These are phyloP conservation scores for Puccinia horiana DNA, from an alignment of 1,284 basidiomycete genomes.

Conservation along the genomic window DNA sequence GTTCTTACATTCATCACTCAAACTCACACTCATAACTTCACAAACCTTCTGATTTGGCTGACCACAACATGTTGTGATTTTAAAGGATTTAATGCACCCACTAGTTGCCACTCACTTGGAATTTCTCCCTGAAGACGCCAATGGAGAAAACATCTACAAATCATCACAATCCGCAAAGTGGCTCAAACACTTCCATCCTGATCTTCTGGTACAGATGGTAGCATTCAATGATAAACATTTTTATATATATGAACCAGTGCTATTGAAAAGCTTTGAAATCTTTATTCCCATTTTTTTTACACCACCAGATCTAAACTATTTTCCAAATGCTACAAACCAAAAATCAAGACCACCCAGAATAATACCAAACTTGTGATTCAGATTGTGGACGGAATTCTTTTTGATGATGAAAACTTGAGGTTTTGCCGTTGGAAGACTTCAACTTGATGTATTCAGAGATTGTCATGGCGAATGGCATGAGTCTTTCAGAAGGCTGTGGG, in stretches of 20 bases:
- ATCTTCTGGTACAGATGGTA: not conserved
- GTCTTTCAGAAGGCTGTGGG: not conserved
- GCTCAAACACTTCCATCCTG: not conserved
- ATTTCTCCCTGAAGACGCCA: not conserved
- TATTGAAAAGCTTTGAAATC: not conserved
- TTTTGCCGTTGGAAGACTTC: not conserved
- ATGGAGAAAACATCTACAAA: not conserved
- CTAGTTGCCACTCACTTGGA: not conserved
- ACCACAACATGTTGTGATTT: not conserved
- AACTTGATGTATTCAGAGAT: not conserved
- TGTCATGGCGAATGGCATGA: not conserved
- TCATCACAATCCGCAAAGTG: not conserved
- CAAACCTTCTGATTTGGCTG: not conserved
- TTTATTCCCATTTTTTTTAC: not conserved
- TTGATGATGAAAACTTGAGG: not conserved
- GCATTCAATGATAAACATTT: not conserved
- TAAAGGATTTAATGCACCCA: slow-evolving; percentile 1
- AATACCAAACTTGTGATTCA: not conserved
- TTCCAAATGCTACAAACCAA: not conserved
- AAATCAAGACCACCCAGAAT: not conserved
- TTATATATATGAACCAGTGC: not conserved
- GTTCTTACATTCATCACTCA: not conserved
- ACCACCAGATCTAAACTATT: not conserved
- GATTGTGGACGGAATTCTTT: not conserved
- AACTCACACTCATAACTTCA: no score